phyloP scores from a whole-genome alignment of 1,139 yeast species.

The Yamadazyma triangularis region DNA sequence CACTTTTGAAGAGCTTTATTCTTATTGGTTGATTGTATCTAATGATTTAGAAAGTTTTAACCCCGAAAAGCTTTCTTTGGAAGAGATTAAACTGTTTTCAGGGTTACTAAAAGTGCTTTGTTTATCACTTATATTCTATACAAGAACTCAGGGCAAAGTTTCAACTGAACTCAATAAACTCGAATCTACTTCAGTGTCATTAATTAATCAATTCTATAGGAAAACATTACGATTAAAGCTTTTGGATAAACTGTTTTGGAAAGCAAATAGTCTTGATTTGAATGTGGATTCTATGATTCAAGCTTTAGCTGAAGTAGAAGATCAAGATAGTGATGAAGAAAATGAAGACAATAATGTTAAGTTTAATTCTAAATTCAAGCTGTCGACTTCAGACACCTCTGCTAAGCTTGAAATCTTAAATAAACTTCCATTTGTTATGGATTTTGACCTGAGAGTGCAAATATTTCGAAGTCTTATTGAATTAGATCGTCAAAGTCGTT shows the following conservation, averaged over 20 bases:
- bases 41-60: constrained; percentile 63
- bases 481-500: constrained; percentile 36
- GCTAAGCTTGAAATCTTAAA: constrained; percentile 48
- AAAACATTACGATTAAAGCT: constrained; percentile 66
- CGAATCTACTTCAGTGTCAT: constrained; percentile 39
- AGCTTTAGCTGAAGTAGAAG: constrained; percentile 39
- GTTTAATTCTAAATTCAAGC: background rate
- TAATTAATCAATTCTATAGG: constrained; percentile 64
- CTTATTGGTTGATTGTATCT: constrained; percentile 55
- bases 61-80: constrained; percentile 39
- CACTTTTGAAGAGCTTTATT: constrained; percentile 37
- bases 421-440: constrained; percentile 72
- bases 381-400: constrained; percentile 5
- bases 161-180: constrained; percentile 20
- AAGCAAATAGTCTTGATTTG: constrained; percentile 23
- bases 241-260: constrained; percentile 57
- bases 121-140: constrained; percentile 46
- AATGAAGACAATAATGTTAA: constrained; percentile 8
- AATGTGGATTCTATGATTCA: constrained; percentile 28
- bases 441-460: constrained; percentile 68
- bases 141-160: constrained; percentile 2
- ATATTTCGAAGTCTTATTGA: constrained; percentile 65
- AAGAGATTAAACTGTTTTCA: constrained; percentile 44
- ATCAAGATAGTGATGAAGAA: constrained; percentile 14
- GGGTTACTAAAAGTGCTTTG: constrained; percentile 52